phyloP scores from a whole-genome alignment of 345 rosid genomes.

The Pugionium dolabratum region DNA sequence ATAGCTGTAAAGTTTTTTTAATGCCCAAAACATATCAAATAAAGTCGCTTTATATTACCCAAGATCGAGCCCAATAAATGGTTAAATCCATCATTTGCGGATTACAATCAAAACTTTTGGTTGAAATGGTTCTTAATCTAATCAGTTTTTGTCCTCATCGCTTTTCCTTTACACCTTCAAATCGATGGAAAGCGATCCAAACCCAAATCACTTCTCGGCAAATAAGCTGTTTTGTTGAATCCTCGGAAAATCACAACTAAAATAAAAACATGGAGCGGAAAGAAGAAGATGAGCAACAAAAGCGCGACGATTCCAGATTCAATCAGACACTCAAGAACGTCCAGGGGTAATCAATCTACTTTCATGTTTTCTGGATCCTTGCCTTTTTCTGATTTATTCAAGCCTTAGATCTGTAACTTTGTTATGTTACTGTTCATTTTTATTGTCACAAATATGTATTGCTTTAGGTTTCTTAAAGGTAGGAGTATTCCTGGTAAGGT shows the following conservation, averaged over 20 bases:
- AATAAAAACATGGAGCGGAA: conserved; percentile 31
- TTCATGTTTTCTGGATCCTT: conserved; percentile 13
- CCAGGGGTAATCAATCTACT: conserved; percentile 56
- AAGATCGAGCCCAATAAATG: not conserved
- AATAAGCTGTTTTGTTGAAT: not conserved
- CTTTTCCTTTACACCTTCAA: conserved; percentile 13
- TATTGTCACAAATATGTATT: not conserved
- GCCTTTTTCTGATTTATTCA: not conserved
- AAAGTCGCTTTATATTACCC: no score
- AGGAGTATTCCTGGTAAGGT: conserved; percentile 91
- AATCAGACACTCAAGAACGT: conserved; percentile 89
- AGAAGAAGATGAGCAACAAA: conserved; percentile 42
- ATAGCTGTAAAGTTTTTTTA: not conserved
- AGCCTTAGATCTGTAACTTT: conserved; percentile 19
- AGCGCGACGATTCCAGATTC: conserved; percentile 78
- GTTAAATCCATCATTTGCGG: conserved; percentile 11
- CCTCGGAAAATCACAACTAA: not conserved
- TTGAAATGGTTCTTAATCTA: not conserved
- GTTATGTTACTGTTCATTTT: conserved; percentile 6
- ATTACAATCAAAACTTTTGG: not conserved
- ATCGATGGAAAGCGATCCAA: conserved; percentile 36
- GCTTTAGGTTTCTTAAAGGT: conserved; percentile 74
- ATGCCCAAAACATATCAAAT: not conserved
- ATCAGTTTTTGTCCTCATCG: not conserved
- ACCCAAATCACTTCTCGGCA: conserved; percentile 10